Percentiles rank a stretch among this genome's conserved stretches.
Conservation (phyloP, 2,329 filamentous ascomycete species). For the Cadophora malorum region DNA sequence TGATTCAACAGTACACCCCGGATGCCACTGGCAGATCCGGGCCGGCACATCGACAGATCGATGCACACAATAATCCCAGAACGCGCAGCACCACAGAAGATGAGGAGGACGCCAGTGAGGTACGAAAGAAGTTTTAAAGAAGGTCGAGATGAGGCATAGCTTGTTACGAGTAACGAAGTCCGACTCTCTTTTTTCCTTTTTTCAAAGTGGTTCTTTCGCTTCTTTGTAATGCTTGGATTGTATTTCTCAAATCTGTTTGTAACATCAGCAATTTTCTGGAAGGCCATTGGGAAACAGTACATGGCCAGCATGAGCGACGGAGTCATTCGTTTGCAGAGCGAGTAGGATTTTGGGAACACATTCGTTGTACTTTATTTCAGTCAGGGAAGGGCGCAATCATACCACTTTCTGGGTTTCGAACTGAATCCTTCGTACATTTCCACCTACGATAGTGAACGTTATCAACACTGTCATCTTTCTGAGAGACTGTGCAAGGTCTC, state of each 20-base stretch:
- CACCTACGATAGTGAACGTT: too few relatives aligned
- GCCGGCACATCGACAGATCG: conserved; percentile 7
- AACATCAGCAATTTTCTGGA: neutral
- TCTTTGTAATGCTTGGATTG: neutral
- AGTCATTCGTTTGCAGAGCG: neutral
- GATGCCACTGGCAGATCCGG: neutral
- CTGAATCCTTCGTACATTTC: neutral
- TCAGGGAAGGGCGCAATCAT: neutral
- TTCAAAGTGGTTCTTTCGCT: neutral
- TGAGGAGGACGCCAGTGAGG: neutral
- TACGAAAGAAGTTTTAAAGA: neutral
- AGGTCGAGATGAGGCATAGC: too few relatives aligned
- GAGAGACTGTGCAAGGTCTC: neutral
- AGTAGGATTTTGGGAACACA: neutral
- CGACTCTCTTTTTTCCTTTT: neutral
- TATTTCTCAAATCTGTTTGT: neutral
- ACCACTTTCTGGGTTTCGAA: neutral
- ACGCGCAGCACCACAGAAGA: neutral
- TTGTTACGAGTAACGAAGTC: neutral
- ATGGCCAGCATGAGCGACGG: neutral
- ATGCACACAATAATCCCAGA: neutral
- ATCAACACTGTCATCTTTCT: too few relatives aligned
- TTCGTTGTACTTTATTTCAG: neutral
- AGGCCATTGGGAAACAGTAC: neutral
- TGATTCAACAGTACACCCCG: neutral